Evolutionary conservation across 2,329 filamentous ascomycete species (phyloP), one percentile per base, ranked within the genome.

Genomic region (Botrytis paeoniae): DNA sequence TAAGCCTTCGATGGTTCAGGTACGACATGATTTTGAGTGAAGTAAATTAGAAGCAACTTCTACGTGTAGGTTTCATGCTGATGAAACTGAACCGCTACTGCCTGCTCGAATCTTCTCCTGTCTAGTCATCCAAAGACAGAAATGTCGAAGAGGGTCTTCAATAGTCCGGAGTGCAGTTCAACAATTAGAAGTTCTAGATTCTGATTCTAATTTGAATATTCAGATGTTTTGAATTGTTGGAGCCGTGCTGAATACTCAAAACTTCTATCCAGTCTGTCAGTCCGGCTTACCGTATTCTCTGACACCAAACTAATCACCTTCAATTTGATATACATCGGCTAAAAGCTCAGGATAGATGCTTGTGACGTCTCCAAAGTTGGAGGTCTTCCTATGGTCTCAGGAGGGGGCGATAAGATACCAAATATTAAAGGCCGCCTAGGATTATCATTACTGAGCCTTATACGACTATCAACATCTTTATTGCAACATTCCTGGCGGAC

Each of bases 331-430:
- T 12, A n/a, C 48, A 14, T 10, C 10, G 10, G 1, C 4, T n/a
- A 4, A 4, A 3, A 18, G 35, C 10, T 8, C 35, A 4, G 6
- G 0, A n/a, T 61, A n/a, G 9, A n/a, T 3, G 59, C 10, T 39
- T n/a, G 35, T 8, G 16, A n/a, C 25, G 14, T 61, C 22, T 39
- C 10, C 20, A 22, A 20, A 12, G 10, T 35, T 22, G 29, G 9
- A 32, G 14, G 18, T 60, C 32, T 37, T 39, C 1, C 14, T 2
- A 18, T 39, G 22, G 3, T n/a, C 18, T 37, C 12, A 37, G 12
- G 0, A n/a, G 7, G 22, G 5, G 9, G 4, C 1, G 4, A 61
- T 0, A 8, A 14, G 12, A 61, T n/a, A n/a, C 7, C 3, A 10
- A 14, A n/a, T 61, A 5, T 9, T 1, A 59, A 16, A 16, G 20